Conservation (phyloP, 1,139 yeast species). For the Eremothecium coryli region DNA sequence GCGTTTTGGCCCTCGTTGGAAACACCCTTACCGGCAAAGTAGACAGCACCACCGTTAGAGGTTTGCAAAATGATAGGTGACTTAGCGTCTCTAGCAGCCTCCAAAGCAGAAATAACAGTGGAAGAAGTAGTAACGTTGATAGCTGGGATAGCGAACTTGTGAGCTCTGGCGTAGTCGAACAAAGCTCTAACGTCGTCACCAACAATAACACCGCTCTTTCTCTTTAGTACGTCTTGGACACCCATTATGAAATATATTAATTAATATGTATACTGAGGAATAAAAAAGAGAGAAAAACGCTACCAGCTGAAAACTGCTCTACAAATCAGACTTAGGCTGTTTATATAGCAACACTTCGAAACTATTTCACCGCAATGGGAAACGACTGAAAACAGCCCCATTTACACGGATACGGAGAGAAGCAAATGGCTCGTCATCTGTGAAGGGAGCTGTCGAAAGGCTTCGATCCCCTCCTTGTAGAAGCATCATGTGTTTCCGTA, state of each 20-base stretch:
- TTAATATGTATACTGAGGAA: not conserved
- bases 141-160: constrained; percentile 97
- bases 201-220: constrained; percentile 96
- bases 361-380: too few species aligned
- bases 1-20: constrained; percentile 89
- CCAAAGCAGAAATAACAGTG: constrained; percentile 92
- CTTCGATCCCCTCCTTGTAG: too few species aligned
- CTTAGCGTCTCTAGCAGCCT: constrained; percentile 95
- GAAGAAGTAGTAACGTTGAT: constrained; percentile 97
- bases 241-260: constrained; percentile 32
- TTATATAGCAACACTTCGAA: too few species aligned
- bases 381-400: too few species aligned
- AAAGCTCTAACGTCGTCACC: constrained; percentile 95
- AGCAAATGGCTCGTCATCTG: too few species aligned
- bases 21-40: constrained; percentile 99
- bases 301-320: too few species aligned
- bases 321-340: too few species aligned
- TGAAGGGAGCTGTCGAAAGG: too few species aligned
- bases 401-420: too few species aligned
- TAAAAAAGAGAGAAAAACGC: too few species aligned
- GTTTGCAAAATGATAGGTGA: constrained; percentile 95
- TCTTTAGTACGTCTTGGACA: constrained; percentile 60
- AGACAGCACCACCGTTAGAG: constrained; percentile 99
- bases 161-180: constrained; percentile 86
- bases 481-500: too few species aligned